Evolutionary conservation across 768 basidiomycete genomes (phyloP).

Genomic region (Tremella yokohamensis): DNA sequence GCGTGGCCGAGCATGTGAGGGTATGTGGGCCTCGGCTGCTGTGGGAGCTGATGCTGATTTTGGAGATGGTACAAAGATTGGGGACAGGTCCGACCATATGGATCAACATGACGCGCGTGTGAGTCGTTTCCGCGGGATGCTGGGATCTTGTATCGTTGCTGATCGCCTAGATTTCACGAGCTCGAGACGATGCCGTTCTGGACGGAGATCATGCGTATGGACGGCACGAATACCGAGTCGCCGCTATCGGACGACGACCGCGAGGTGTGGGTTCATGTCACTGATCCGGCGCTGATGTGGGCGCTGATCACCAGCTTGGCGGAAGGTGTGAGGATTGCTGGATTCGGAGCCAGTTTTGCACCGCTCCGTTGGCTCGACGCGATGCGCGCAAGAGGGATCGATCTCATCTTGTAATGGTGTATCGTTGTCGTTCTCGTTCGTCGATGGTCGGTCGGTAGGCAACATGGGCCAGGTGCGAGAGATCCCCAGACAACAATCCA

Average conservation of each 20-base stretch:
- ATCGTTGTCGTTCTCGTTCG: too few relatives aligned
- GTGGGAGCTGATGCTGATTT: neutral
- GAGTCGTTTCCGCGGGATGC: neutral
- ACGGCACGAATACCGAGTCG: neutral
- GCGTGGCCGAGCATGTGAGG: slow-evolving; percentile 9
- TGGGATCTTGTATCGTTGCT: neutral
- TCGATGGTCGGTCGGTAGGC: too few relatives aligned
- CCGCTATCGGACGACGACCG: neutral
- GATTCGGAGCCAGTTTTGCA: slow-evolving; percentile 9
- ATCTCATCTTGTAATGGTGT: too few relatives aligned
- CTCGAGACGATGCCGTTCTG: slow-evolving; percentile 7
- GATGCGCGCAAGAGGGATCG: neutral
- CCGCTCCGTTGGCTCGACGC: slow-evolving; percentile 7
- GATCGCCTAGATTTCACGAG: slow-evolving; percentile 2
- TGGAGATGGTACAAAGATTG: neutral
- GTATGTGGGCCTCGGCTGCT: neutral
- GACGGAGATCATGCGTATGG: neutral
- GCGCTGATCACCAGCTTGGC: slow-evolving; percentile 6
- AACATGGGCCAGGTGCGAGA: too few relatives aligned
- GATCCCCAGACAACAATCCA: too few relatives aligned
- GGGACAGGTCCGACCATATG: neutral
- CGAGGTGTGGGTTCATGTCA: neutral
- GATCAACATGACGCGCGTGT: slow-evolving; percentile 6
- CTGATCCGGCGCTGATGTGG: too few relatives aligned
- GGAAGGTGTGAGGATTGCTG: slow-evolving; percentile 9